phyloP scores from a whole-genome alignment of 768 basidiomycete genomes.

The Lactarius hengduanensis region DNA sequence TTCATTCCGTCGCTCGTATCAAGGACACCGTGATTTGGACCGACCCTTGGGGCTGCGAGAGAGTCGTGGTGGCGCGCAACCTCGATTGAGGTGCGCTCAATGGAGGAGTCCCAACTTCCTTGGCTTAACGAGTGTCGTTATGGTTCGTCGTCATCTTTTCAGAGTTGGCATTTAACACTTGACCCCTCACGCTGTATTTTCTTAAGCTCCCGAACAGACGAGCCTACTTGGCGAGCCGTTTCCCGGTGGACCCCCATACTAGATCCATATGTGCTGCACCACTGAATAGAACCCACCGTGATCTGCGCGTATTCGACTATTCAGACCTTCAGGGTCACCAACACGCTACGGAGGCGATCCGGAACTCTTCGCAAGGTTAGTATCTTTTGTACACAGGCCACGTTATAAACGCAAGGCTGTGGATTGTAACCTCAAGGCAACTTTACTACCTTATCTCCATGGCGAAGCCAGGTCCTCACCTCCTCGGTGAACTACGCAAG shows the following conservation, averaged over 20 bases:
- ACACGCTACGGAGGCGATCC: not conserved
- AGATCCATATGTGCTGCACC: not conserved
- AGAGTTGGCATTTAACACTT: not conserved
- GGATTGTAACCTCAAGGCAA: not conserved
- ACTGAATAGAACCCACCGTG: not conserved
- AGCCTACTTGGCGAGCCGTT: not conserved
- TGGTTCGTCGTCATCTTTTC: not conserved
- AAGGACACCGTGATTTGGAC: slow-evolving; percentile 62
- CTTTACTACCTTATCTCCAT: not conserved
- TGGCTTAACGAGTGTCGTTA: not conserved
- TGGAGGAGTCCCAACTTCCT: not conserved
- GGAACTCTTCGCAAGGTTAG: not conserved
- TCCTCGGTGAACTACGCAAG: not conserved
- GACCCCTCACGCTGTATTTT: not conserved
- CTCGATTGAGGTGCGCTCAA: not conserved
- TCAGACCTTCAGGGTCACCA: not conserved
- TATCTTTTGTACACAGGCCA: not conserved
- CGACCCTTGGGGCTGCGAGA: slow-evolving; percentile 76
- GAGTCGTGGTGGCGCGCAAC: slow-evolving; percentile 58
- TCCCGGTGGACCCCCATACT: not conserved
- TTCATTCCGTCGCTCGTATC: slow-evolving; percentile 49
- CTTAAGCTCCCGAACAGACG: not conserved
- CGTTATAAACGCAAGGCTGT: not conserved
- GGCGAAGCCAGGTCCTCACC: not conserved
- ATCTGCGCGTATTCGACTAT: not conserved